These are phyloP conservation scores for Phellopilus nigrolimitatus DNA, from an alignment of 1,284 basidiomycete species.

Conservation along the genomic window DNA sequence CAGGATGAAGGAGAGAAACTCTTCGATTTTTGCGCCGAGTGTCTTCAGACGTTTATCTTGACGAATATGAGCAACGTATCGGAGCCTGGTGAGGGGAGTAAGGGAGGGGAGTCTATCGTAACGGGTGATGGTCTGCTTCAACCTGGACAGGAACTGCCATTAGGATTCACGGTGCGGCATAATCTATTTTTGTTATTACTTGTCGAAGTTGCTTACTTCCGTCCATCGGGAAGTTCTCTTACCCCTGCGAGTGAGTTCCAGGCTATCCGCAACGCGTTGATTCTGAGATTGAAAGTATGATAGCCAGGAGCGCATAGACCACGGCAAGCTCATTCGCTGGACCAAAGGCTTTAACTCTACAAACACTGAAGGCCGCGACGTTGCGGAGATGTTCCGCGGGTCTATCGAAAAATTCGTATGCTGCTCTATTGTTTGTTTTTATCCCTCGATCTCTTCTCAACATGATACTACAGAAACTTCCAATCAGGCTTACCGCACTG, in stretches of 20 bases:
- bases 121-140: slow-evolving; percentile 45
- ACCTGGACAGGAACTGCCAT: slow-evolving; percentile 70
- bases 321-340: slow-evolving; percentile 94
- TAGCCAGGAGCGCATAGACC: slow-evolving; percentile 91
- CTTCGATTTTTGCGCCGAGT: slow-evolving; percentile 98
- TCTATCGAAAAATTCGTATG: slow-evolving; percentile 73
- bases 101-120: neutral
- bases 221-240: slow-evolving; percentile 71
- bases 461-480: slow-evolving; percentile 47
- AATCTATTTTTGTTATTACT: neutral
- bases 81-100: slow-evolving; percentile 6
- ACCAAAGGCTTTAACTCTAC: slow-evolving; percentile 96
- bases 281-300: slow-evolving; percentile 9
- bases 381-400: slow-evolving; percentile 87
- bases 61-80: slow-evolving; percentile 56
- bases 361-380: slow-evolving; percentile 91
- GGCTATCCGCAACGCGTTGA: slow-evolving; percentile 4
- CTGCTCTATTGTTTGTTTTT: slow-evolving; percentile 13
- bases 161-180: slow-evolving; percentile 85
- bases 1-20: slow-evolving; percentile 93
- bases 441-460: neutral
- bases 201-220: neutral
- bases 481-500: slow-evolving; percentile 76
- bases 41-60: slow-evolving; percentile 84
- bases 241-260: slow-evolving; percentile 76